Percentiles rank a stretch among this genome's conserved stretches.
These are phyloP conservation scores for Middelhovenomyces tepae DNA, from an alignment of 805 yeast species.

Conservation along the genomic window DNA sequence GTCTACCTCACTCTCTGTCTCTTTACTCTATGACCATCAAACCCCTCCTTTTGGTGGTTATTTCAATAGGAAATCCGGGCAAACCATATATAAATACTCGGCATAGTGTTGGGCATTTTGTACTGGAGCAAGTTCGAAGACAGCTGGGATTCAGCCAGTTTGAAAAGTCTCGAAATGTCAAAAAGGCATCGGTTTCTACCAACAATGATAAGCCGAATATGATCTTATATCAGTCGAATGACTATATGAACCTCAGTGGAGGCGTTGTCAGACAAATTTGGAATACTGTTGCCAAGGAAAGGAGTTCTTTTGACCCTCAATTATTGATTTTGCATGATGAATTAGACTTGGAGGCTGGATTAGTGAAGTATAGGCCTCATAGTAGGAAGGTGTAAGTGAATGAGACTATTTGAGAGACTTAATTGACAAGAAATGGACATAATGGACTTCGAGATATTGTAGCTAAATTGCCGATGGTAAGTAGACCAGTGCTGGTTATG, in stretches of 20 bases:
- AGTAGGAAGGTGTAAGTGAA: no score
- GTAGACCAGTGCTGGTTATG: no score
- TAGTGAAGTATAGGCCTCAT: slow-evolving; percentile 50
- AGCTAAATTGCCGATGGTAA: slow-evolving; percentile 31
- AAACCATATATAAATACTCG: slow-evolving; percentile 50
- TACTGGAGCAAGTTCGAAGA: slow-evolving; percentile 31
- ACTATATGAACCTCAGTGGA: slow-evolving; percentile 69
- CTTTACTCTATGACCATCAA: no score
- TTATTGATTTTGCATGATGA: slow-evolving; percentile 75
- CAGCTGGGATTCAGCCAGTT: slow-evolving; percentile 11
- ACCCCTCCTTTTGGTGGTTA: slow-evolving; percentile 2
- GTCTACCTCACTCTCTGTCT: no score
- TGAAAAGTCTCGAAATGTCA: slow-evolving; percentile 12
- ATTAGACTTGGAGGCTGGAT: slow-evolving; percentile 56
- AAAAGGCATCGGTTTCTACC: slow-evolving; percentile 19
- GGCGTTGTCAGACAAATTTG: slow-evolving; percentile 39
- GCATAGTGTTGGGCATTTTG: slow-evolving; percentile 69
- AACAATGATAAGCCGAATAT: slow-evolving; percentile 20
- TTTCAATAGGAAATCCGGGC: slow-evolving; percentile 73
- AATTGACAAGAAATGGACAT: slow-evolving; percentile 72
- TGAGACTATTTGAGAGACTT: no score
- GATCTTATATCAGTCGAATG: slow-evolving; percentile 41
- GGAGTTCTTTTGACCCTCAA: slow-evolving; percentile 26
- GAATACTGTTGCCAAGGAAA: background rate
- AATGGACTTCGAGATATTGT: slow-evolving; percentile 67